A percentile compares a stretch with the other conserved stretches of the same genome.
phyloP scores from a whole-genome alignment of 345 rosid species.

The Raphanus sativus region DNA sequence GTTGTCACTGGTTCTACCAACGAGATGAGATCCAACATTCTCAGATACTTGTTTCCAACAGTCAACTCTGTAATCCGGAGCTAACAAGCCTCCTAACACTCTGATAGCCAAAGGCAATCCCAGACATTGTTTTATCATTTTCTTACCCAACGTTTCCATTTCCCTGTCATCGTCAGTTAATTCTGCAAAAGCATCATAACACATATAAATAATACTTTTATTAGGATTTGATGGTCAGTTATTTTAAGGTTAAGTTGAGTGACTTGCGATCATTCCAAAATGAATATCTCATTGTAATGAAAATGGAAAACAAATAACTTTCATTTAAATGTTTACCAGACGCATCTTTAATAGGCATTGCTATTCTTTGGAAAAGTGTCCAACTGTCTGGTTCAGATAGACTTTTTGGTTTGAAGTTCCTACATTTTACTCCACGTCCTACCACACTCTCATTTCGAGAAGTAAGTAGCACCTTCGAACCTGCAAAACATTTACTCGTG shows the following conservation, averaged over 20 bases:
- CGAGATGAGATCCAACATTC: not conserved
- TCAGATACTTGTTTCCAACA: not conserved
- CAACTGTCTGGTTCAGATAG: not conserved
- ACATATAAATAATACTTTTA: not conserved
- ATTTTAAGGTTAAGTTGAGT: no score
- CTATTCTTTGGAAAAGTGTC: not conserved
- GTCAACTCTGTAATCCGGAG: not conserved
- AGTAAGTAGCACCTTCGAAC: slow-evolving; percentile 49
- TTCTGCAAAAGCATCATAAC: not conserved
- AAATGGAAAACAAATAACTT: not conserved
- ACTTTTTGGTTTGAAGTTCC: not conserved
- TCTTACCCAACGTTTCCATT: not conserved
- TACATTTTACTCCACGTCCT: not conserved
- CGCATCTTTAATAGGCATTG: not conserved
- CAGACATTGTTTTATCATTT: not conserved
- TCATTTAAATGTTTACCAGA: slow-evolving; percentile 40
- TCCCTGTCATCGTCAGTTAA: not conserved
- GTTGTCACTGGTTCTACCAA: not conserved
- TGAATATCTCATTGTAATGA: no score
- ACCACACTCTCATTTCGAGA: slow-evolving; percentile 41
- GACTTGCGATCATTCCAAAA: not conserved
- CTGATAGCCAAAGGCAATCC: not conserved
- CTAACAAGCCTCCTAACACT: not conserved
- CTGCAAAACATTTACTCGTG: not conserved
- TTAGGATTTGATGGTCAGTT: no score